Evolutionary conservation across 1,284 basidiomycete genomes (phyloP).

Genomic region (Thecaphora thlaspeos): DNA sequence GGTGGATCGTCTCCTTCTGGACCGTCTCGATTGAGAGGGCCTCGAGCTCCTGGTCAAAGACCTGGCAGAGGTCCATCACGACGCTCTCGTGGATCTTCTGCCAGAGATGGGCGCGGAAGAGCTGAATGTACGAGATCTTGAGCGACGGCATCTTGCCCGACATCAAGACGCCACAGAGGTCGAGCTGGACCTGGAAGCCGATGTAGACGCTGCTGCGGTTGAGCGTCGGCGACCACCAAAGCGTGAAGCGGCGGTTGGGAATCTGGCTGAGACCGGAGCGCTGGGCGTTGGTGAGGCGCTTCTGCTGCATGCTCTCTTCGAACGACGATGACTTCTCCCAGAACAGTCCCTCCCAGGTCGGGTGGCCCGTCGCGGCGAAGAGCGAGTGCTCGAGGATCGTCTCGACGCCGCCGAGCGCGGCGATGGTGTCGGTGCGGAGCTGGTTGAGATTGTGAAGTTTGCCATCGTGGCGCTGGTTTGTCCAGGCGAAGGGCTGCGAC

Average conservation of each 20-base stretch:
- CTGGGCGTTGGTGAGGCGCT: constrained; percentile 82
- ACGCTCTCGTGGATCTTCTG: constrained; percentile 75
- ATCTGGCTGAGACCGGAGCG: constrained; percentile 96
- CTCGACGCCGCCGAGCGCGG: constrained; percentile 96
- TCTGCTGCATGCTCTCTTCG: constrained; percentile 87
- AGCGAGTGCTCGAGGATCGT: constrained; percentile 95
- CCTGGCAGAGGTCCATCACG: constrained; percentile 92
- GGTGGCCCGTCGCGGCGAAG: constrained; percentile 94
- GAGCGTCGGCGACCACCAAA: constrained; percentile 97
- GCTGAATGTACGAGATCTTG: constrained; percentile 82
- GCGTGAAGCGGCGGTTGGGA: constrained; percentile 98
- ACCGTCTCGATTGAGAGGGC: constrained; percentile 98
- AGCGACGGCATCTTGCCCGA: constrained; percentile 94
- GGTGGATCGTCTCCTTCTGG: constrained; percentile 97
- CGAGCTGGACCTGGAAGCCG: constrained; percentile 98
- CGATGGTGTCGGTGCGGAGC: constrained; percentile 97
- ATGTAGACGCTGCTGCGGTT: constrained; percentile 99
- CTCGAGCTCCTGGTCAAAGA: constrained; percentile 98
- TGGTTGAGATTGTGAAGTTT: constrained; percentile 98
- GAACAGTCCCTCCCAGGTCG: constrained; percentile 65
- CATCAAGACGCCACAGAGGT: constrained; percentile 82
- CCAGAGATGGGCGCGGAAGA: constrained; percentile 99
- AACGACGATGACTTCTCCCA: constrained; percentile 68
- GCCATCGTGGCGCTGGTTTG: constrained; percentile 93
- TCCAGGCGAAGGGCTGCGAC: constrained; percentile 95